Evolutionary conservation across 1,284 basidiomycete genomes (phyloP), one percentile per base, ranked within the genome.

Genomic region (Termitomyces sp.): DNA sequence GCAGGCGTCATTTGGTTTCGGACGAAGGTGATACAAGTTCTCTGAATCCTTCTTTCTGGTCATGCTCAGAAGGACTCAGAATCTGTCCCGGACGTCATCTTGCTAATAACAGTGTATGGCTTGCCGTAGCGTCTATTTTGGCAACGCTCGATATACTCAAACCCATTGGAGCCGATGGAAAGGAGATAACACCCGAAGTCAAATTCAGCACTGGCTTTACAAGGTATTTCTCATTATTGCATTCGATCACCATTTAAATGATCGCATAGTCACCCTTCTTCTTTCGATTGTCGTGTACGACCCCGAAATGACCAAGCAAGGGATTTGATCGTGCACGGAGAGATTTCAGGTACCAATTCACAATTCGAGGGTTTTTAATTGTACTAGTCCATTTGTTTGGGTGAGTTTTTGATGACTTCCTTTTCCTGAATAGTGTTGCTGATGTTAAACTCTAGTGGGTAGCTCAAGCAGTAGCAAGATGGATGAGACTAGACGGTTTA

Each of bases 1-100:
- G 24, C 14, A n/a, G 16, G 41, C 24, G 5, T 10, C 11, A 30
- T 43, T 43, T n/a, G 41, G 41, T 8, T 43, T 43, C 16, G 26
- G 41, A 21, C 40, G 40, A 42, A 14, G 9, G 24, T 8, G 5
- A 24, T 24, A 24, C 21, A 5, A 24, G 21, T 24, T 24, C 21
- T 24, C 5, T 24, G 13, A 42, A 24, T 42, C 9, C 24, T 24
- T 42, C 18, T 14, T 42, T n/a, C 6, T 5, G 14, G 6, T 42
- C 6, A 18, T 18, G 37, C 37, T 38, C 14, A 38, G 19, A 38
- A n/a, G 19, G 37, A 43, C 14, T 30, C n/a, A 60, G 54, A 38
- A 56, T 58, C 18, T 61, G 60, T 31, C 60, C 57, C 9, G 58
- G 60, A 8, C 54, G 54, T 8, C 37, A 58, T 19, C 49, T 61